Percentiles rank a stretch among this genome's conserved stretches.
Conservation (phyloP, 2,329 filamentous ascomycete genomes). For the Paecilomyces variotii region DNA sequence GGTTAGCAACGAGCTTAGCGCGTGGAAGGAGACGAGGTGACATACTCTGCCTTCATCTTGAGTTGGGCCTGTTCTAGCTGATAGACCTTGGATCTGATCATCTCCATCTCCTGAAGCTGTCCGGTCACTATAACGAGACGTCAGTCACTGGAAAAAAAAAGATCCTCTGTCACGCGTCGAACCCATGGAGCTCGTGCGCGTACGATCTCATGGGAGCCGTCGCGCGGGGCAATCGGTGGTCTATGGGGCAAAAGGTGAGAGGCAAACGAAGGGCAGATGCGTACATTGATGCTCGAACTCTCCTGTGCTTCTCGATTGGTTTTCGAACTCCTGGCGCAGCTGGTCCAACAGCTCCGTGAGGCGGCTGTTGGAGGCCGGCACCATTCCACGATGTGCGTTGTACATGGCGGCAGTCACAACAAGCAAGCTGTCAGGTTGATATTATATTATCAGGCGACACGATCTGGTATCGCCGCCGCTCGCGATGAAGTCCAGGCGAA, state of each 20-base stretch:
- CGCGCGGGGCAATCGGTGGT: neutral
- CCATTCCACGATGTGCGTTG: constrained; percentile 76
- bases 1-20: neutral
- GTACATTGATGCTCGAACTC: constrained; percentile 91
- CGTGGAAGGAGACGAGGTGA: constrained; percentile 8
- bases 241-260: neutral
- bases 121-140: constrained; percentile 58
- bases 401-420: constrained; percentile 56
- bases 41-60: constrained; percentile 84
- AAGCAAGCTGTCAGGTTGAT: constrained; percentile 1
- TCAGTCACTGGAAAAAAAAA: constrained; percentile 18
- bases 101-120: constrained; percentile 90
- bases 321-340: constrained; percentile 85
- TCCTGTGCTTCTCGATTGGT: constrained; percentile 68
- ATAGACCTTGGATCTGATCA: constrained; percentile 88
- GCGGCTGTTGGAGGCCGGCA: constrained; percentile 60
- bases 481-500: neutral
- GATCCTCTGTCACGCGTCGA: constrained; percentile 8
- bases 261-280: constrained; percentile 31
- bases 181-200: constrained; percentile 6
- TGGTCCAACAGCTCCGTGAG: constrained; percentile 88
- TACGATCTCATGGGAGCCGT: neutral
- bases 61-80: constrained; percentile 85
- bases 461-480: neutral
- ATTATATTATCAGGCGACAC: neutral